Base-by-base conservation (phyloP, 2,329 filamentous ascomycete genomes). In the Rhytidhysteron rufulum region DNA sequence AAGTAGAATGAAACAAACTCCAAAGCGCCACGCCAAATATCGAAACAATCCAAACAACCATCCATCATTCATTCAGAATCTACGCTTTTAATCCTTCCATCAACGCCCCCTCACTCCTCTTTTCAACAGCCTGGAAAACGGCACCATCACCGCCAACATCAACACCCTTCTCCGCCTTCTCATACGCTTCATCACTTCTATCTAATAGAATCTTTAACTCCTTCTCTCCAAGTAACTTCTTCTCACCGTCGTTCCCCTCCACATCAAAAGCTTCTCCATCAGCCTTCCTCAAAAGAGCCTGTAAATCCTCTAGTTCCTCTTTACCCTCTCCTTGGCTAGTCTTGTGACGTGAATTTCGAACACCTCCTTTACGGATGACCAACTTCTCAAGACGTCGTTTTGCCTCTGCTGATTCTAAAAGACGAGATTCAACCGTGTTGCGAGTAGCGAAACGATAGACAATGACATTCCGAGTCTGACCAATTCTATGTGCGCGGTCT, bases 361-460 rank as follows among this genome's bases (percentile, higher is more conserved):
- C 38, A 58, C 70, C 31, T 71, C 91, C 91, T 62, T 97, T 97
- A 45, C 91, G 86, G 56, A 98, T 98, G 5, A 98, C 88, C 0
- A 98, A 74, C 60, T 96, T 95, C 62, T 98, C 93, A 0, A 98
- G 75, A 2, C 90, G 79, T 0, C 93, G 83, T 66, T 98, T 98
- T 1, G 86, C 88, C 54, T 96, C 89, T 0, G 93, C 93, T 24
- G 86, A 89, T 54, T 89, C 79, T 0, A 97, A 78, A 0, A 97
- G 74, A 5, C 82, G 83, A 57, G 96, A 88, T 61, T 98, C 93
- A 0, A 98, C 88, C 0, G 93, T 97, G 7, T 85, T 87, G 55
- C 90, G 89, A 0, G 93, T 98, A 0, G 93, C 91, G 24, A 98
- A 82, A 1, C 93, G 85, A 65, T 94, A 98, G 1, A 98, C 85